Percentiles rank a stretch among this genome's conserved stretches.
Conservation (phyloP, 2,329 filamentous ascomycete genomes). For the Aureobasidium sp. region DNA sequence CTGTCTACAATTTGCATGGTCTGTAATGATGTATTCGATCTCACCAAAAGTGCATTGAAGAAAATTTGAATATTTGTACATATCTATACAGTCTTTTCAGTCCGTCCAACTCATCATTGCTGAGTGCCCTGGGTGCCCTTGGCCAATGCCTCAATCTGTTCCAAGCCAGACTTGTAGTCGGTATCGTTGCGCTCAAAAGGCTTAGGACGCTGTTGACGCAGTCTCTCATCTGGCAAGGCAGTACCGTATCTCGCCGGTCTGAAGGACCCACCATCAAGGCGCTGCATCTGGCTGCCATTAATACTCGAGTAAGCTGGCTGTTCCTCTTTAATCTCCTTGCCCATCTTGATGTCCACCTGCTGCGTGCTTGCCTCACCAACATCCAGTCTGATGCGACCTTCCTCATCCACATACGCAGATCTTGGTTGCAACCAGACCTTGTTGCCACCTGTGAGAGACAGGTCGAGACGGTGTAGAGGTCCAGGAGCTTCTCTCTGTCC, state of each 20-base stretch:
- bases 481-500: background rate
- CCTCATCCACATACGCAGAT: constrained; percentile 39
- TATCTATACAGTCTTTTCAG: constrained; percentile 1
- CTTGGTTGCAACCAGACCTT: constrained; percentile 47
- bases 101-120: background rate
- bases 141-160: constrained; percentile 11
- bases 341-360: constrained; percentile 28
- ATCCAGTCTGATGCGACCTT: constrained; percentile 37
- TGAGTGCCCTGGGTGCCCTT: background rate
- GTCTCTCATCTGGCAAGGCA: constrained; percentile 22
- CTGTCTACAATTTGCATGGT: too few relatives aligned
- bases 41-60: background rate
- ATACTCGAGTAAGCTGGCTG: background rate
- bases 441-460: constrained; percentile 42
- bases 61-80: constrained; percentile 12
- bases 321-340: constrained; percentile 9
- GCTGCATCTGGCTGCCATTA: background rate
- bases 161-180: constrained; percentile 7
- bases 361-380: constrained; percentile 26
- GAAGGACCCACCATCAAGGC: background rate
- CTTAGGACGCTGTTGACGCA: constrained; percentile 16
- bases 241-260: constrained; percentile 23
- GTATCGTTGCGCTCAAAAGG: constrained; percentile 24
- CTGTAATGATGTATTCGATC: background rate
- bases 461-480: constrained; percentile 39